Percentiles rank a stretch among this genome's conserved stretches.
These are phyloP conservation scores for Diaporthe helianthi DNA, from an alignment of 2,329 filamentous ascomycete genomes.

Conservation along the genomic window DNA sequence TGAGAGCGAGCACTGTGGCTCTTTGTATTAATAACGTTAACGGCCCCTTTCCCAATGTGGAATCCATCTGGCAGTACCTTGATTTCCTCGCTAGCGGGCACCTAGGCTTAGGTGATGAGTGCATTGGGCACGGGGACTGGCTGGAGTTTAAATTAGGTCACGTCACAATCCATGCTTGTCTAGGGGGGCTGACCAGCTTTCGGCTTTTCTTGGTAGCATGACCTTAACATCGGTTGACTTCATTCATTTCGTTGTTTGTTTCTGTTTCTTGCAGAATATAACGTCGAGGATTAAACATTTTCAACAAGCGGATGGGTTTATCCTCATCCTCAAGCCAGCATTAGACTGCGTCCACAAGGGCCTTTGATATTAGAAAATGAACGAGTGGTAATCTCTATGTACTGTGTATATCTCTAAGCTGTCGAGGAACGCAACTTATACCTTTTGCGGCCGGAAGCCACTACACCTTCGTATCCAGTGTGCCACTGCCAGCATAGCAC, in stretches of 20 bases:
- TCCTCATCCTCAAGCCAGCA: not conserved
- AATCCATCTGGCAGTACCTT: conserved; percentile 5
- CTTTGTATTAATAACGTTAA: not conserved
- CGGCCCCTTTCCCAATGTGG: not conserved
- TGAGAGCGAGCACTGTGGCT: conserved; percentile 1
- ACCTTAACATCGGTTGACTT: not conserved
- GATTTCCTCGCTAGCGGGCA: conserved; percentile 17
- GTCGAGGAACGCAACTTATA: no score
- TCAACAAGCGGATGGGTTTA: not conserved
- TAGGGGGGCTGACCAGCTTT: conserved; percentile 8
- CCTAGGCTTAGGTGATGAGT: not conserved
- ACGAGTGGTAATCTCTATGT: no score
- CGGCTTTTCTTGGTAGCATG: conserved; percentile 9
- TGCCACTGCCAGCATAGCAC: not conserved
- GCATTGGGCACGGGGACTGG: not conserved
- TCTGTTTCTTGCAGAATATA: not conserved
- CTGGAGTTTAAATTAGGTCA: conserved; percentile 21
- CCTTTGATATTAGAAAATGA: not conserved
- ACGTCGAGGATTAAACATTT: not conserved
- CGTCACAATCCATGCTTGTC: conserved; percentile 18
- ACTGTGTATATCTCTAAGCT: no score
- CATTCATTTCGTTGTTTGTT: not conserved
- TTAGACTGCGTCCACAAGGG: not conserved
- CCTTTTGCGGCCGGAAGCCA: no score
- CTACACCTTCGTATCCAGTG: no score